Base-by-base conservation (phyloP, 805 yeast species). In the Wickerhamomyces sydowiorum region DNA sequence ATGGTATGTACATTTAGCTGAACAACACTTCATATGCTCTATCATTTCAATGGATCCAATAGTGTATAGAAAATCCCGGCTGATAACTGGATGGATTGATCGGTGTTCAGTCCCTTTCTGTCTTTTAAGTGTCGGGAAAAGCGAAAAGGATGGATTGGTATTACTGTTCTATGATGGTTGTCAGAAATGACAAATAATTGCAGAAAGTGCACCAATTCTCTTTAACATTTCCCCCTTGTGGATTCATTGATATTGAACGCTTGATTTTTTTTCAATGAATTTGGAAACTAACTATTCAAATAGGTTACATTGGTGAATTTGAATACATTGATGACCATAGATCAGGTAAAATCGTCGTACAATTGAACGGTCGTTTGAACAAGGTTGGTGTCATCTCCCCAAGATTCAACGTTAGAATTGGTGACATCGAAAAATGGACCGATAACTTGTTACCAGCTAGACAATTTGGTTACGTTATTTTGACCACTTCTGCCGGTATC, bases 311-410 rank as follows among this genome's bases (percentile, higher is more conserved):
- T 77, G 96, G 90, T 66, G 97, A 89, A 76, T 89, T 89, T 72
- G 96, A 90, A 80, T 87, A 83, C 83, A 89, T 89, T 63, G 97
- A 89, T 68, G 96, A 89, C 81, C 97, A 89, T 90, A 87, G 97
- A 81, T 86, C 96, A 47, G 97, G 96, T 65, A 89, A 89, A 84
- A 86, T 89, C 56, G 96, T 90, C 59, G 88, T 89, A 54, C 96
- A 87, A 76, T 82, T 89, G 65, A 89, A 87, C 83, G 97, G 97
- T 74, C 87, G 97, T 80, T 80, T 89, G 66, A 89, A 89, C 95
- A 91, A 90, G 80, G 89, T 93, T 70, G 98, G 98, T 78, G 98
- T 91, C 52, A 90, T 90, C 71, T 87, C 95, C 53, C 98, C 98
- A 74, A 88, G 98, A 80, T 90, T 88, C 82, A 90, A 90, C 82